Evolutionary conservation across 2,329 filamentous ascomycete genomes (phyloP).

Genomic region (Metarhizium anisopliae): DNA sequence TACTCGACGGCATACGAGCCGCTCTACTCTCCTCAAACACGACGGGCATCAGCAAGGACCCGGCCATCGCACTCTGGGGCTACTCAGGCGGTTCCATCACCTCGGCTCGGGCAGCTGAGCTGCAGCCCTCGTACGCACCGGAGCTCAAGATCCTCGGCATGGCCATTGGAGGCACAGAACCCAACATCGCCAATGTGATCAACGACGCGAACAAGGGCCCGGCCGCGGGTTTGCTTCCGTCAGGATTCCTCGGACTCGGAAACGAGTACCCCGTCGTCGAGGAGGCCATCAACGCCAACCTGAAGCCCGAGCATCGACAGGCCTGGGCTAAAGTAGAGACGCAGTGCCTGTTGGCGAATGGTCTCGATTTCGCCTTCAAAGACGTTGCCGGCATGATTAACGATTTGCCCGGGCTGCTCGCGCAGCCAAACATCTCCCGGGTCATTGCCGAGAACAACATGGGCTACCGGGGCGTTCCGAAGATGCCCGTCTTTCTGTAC

Average conservation of each 20-base stretch:
- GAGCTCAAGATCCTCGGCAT: slow-evolving; percentile 16
- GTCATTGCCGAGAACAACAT: slow-evolving; percentile 1
- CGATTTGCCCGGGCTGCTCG: slow-evolving; percentile 5
- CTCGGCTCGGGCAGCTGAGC: slow-evolving; percentile 14
- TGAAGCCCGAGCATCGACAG: slow-evolving; percentile 13
- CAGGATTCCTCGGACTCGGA: slow-evolving; percentile 13
- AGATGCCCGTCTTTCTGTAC: slow-evolving; percentile 2
- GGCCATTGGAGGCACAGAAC: slow-evolving; percentile 15
- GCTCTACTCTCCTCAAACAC: slow-evolving; percentile 18
- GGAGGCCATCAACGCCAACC: slow-evolving; percentile 8
- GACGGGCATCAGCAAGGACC: slow-evolving; percentile 21
- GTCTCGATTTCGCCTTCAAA: slow-evolving; percentile 19
- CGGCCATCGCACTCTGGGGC: slow-evolving; percentile 31
- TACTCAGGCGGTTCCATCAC: slow-evolving; percentile 15
- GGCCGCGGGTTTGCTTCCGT: slow-evolving; percentile 12
- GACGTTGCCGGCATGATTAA: slow-evolving; percentile 33
- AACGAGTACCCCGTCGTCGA: slow-evolving; percentile 13
- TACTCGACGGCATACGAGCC: slow-evolving; percentile 34
- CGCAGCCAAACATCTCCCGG: neutral
- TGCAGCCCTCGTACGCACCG: slow-evolving; percentile 17
- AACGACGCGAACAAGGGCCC: slow-evolving; percentile 9
- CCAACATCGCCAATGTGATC: slow-evolving; percentile 11
- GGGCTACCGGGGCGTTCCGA: neutral
- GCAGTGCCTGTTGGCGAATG: slow-evolving; percentile 18
- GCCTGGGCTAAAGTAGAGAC: slow-evolving; percentile 18